Percentiles rank a stretch among this genome's conserved stretches.
Conservation (phyloP, 257 asterid species). For the Lithospermum erythrorhizon region DNA sequence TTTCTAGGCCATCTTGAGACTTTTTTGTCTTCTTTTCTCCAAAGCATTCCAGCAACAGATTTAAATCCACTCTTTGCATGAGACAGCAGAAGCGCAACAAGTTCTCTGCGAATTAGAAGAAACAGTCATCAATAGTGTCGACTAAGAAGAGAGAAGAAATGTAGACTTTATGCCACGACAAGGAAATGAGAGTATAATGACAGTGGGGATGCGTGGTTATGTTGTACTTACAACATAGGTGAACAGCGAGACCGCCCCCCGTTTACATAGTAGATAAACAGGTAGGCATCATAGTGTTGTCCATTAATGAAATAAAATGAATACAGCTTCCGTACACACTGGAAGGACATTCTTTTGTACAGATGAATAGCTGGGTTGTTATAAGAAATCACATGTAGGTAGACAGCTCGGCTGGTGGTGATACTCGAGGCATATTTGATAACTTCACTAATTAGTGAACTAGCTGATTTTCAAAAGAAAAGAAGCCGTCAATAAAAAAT, state of each 20-base stretch:
- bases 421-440: slow-evolving; percentile 61
- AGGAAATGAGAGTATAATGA: neutral
- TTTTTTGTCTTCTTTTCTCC: slow-evolving; percentile 65
- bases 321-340: slow-evolving; percentile 61
- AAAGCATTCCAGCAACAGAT: slow-evolving; percentile 50
- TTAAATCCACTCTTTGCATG: slow-evolving; percentile 55
- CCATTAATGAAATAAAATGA: slow-evolving; percentile 72
- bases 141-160: neutral
- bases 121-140: slow-evolving; percentile 2
- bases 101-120: slow-evolving; percentile 47
- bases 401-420: slow-evolving; percentile 71
- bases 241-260: slow-evolving; percentile 97
- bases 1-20: slow-evolving; percentile 47
- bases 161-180: neutral
- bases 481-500: slow-evolving; percentile 15
- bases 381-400: slow-evolving; percentile 93
- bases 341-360: slow-evolving; percentile 83
- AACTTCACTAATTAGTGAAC: slow-evolving; percentile 70
- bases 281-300: slow-evolving; percentile 76
- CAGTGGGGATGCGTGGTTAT: neutral
- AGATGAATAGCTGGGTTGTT: slow-evolving; percentile 82
- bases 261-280: slow-evolving; percentile 88
- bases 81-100: slow-evolving; percentile 40
- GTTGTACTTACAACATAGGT: slow-evolving; percentile 77
- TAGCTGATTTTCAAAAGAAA: slow-evolving; percentile 52